Evolutionary conservation across 1,284 basidiomycete species (phyloP).

Genomic region (Boletellus deceptivus): DNA sequence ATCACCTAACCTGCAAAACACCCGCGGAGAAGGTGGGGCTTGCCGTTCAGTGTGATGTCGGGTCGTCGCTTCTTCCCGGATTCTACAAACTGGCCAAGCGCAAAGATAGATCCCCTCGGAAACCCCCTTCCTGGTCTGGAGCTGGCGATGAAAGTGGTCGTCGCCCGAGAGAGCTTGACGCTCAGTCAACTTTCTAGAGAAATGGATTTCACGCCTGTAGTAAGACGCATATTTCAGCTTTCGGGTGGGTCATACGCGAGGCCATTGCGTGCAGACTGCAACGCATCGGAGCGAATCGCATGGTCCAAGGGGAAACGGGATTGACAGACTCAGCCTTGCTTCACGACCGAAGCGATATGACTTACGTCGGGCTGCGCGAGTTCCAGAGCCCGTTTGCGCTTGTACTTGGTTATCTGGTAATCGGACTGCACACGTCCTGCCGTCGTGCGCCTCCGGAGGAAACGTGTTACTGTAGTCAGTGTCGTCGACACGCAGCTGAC

Average conservation of each 20-base stretch:
- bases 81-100: slow-evolving; percentile 22
- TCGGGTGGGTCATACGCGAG: slow-evolving; percentile 5
- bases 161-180: slow-evolving; percentile 19
- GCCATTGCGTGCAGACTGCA: neutral
- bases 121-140: neutral
- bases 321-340: neutral
- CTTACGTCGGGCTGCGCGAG: slow-evolving; percentile 14
- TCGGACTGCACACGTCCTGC: neutral
- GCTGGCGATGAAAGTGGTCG: slow-evolving; percentile 19
- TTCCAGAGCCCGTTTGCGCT: neutral
- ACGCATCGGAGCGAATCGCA: too few relatives aligned
- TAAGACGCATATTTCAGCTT: slow-evolving; percentile 12
- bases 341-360: neutral
- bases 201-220: slow-evolving; percentile 18
- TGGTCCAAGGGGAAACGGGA: neutral
- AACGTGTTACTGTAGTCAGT: neutral
- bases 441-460: neutral
- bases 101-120: slow-evolving; percentile 13
- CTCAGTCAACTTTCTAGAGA: neutral
- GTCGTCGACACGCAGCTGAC: slow-evolving; percentile 9
- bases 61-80: slow-evolving; percentile 21
- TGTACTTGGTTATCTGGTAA: slow-evolving; percentile 6
- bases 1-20: neutral
- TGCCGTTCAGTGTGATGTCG: slow-evolving; percentile 18
- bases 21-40: slow-evolving; percentile 24